Evolutionary conservation across 2,329 filamentous ascomycete genomes (phyloP), one percentile per base, ranked within the genome.

Genomic region (Beauveria australis): DNA sequence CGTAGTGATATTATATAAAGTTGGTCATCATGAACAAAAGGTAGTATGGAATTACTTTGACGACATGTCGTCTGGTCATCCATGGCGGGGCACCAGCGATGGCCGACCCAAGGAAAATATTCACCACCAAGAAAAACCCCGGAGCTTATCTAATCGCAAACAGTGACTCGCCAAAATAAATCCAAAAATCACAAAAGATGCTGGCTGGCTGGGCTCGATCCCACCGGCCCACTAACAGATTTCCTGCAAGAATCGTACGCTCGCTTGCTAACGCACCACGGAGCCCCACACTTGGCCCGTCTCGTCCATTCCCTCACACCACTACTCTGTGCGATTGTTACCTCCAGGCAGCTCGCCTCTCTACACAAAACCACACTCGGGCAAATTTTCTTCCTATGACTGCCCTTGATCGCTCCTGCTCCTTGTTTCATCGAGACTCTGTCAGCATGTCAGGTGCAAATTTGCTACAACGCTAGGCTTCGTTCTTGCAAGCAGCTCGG

Each of bases 81-180:
- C 10, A 37, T 37, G 33, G 33, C 33, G 33, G 33, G 33, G 33
- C 33, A 37, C 33, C 33, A 33, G 30, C 30, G 30, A 14, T 12
- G 12, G 30, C 33, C 33, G 12, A 16, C 12, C 33, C 1, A 37
- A 5, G 33, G 33, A 37, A 37, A 37, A 37, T 37, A 5, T 16
- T 37, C 33, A 37, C 33, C 33, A 37, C 33, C 33, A 37, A 37
- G 33, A 55, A 54, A 47, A 33, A 28, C 5, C 26, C 16, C 37
- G 16, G 30, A 46, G 53, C 59, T 56, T 61, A 61, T 61, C 59
- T 61, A 61, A 61, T 61, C 59, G 46, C 26, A n/a, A 24, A 30
- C 26, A 52, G 48, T 44, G 22, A 37, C 30, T 51, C 44, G 33
- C 47, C 37, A 48, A 51, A 52, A 33, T 46, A 52, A 43, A 52